Percentiles rank a stretch among this genome's conserved stretches.
These are phyloP conservation scores for Penicillium atrosanguineum DNA, from an alignment of 495 filamentous ascomycete species.

Conservation along the genomic window DNA sequence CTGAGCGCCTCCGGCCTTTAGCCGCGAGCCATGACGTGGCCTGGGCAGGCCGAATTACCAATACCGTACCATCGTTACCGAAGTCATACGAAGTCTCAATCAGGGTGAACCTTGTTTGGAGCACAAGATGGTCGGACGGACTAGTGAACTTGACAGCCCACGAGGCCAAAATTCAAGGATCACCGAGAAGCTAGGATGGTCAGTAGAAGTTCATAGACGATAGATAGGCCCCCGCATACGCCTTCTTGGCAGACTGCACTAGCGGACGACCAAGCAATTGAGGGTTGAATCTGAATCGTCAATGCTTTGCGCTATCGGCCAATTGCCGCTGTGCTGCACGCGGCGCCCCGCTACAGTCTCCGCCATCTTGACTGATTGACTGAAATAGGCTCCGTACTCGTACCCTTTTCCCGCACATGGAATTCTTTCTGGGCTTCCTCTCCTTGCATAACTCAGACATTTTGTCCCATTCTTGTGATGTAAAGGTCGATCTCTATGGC, in stretches of 20 bases:
- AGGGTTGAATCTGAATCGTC: background rate
- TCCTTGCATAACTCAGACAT: constrained; percentile 19
- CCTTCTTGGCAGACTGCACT: background rate
- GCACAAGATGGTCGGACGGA: background rate
- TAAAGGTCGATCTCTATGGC: constrained; percentile 23
- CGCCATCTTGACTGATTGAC: background rate
- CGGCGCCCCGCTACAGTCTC: background rate
- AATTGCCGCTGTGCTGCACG: constrained; percentile 1
- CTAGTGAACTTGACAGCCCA: background rate
- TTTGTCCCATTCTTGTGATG: constrained; percentile 15
- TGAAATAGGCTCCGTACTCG: constrained; percentile 2
- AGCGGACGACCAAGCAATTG: constrained; percentile 1
- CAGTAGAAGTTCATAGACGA: no score
- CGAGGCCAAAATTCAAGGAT: background rate
- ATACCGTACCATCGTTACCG: constrained; percentile 6
- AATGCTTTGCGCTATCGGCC: background rate
- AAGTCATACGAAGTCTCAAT: no score
- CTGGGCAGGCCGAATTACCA: constrained; percentile 12
- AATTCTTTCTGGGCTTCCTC: constrained; percentile 4
- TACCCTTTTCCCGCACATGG: constrained; percentile 6
- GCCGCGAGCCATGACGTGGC: constrained; percentile 12
- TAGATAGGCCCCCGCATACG: no score
- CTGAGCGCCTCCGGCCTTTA: constrained; percentile 3
- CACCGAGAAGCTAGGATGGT: no score
- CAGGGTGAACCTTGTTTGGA: background rate